Percentiles rank a stretch among this genome's conserved stretches.
These are phyloP conservation scores for Ceratobasidium theobromae DNA, from an alignment of 1,284 basidiomycete genomes.

Conservation along the genomic window DNA sequence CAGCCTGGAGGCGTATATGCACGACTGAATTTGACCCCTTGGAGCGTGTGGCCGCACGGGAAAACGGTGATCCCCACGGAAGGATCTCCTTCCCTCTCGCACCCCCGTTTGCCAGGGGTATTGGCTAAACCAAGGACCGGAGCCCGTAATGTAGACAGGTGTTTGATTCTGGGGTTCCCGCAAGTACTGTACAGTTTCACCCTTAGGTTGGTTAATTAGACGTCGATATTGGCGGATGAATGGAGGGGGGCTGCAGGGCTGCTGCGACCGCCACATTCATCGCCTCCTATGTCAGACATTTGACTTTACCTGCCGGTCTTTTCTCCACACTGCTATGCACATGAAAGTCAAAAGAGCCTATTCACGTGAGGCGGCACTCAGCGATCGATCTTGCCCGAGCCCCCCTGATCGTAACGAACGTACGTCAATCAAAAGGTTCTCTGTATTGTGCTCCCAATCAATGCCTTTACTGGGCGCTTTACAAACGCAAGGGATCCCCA, in stretches of 20 bases:
- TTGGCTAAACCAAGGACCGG: neutral
- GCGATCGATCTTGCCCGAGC: neutral
- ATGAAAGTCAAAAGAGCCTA: no score
- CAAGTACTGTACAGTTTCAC: neutral
- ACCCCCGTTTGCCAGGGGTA: neutral
- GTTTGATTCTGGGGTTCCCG: neutral
- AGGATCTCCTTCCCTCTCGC: neutral
- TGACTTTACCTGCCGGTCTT: no score
- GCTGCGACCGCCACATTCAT: no score
- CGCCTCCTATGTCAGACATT: no score
- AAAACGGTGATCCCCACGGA: conserved; percentile 8
- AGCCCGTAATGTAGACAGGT: neutral
- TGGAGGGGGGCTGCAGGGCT: no score
- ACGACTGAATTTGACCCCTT: conserved; percentile 18
- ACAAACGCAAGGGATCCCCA: neutral
- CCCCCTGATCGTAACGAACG: neutral
- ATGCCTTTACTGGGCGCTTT: neutral
- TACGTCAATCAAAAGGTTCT: neutral
- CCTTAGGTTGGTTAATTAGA: neutral
- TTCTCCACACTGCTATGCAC: no score
- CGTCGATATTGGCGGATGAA: no score
- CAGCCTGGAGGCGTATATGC: conserved; percentile 30
- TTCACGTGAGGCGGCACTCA: neutral
- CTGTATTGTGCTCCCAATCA: neutral
- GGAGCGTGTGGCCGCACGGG: neutral